Evolutionary conservation across 1,284 basidiomycete genomes (phyloP).

Genomic region (Meripilus lineatus): DNA sequence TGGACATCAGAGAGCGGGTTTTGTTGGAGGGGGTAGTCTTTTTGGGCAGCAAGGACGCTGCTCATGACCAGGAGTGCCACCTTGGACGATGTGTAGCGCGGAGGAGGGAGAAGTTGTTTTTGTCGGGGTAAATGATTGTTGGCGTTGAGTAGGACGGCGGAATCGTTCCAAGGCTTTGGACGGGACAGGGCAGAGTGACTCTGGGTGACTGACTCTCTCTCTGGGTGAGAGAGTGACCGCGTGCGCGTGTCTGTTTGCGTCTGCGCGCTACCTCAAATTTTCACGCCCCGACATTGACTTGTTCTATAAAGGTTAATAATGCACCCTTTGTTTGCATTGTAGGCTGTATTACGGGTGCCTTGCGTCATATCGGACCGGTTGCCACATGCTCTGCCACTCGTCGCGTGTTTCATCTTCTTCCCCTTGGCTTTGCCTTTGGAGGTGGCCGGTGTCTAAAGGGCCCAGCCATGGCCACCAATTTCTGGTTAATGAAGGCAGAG

Average conservation of each 20-base stretch:
- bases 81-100: not conserved
- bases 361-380: slow-evolving; percentile 4
- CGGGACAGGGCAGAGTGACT: no score
- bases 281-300: not conserved
- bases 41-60: slow-evolving; percentile 4
- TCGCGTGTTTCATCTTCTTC: not conserved
- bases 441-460: not conserved
- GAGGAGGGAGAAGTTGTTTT: not conserved
- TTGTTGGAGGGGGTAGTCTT: not conserved
- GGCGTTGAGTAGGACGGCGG: not conserved
- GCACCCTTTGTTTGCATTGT: no score
- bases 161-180: no score
- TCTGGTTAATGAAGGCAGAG: slow-evolving; percentile 91
- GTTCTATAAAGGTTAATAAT: no score
- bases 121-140: not conserved
- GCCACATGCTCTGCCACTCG: no score
- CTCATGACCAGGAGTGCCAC: slow-evolving; percentile 2
- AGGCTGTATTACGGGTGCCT: not conserved
- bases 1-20: not conserved
- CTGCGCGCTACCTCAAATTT: not conserved
- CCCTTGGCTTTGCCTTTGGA: not conserved
- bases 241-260: slow-evolving; percentile 1
- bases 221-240: not conserved
- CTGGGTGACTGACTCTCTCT: not conserved
- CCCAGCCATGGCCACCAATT: slow-evolving; percentile 22